Evolutionary conservation across 2,329 filamentous ascomycete species (phyloP), one percentile per base, ranked within the genome.

Genomic region (Fusarium papillatum): DNA sequence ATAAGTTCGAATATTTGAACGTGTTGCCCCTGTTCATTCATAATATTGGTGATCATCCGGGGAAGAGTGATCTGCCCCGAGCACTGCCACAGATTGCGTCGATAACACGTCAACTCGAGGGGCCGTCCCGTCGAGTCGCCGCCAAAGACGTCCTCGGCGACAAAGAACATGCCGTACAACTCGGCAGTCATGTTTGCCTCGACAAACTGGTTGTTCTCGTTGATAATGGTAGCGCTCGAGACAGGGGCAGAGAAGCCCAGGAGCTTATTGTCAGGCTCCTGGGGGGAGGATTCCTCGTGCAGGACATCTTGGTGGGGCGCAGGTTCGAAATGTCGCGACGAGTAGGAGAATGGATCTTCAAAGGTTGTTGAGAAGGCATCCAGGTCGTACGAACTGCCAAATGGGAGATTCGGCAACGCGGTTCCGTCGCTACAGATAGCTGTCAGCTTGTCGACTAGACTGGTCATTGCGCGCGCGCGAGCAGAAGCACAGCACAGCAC

Each of bases 81-180:
- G 77, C 98, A 97, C 85, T 98, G 96, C 88, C 98, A 98, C 59
- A 98, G 88, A 81, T 98, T 98, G 63, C 96, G 91, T 53, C 96
- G 93, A 83, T 98, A 98, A 88, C 96, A 98, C 0, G 96, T 98
- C 82, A 98, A 86, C 85, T 98, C 96, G 63, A 93, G 89, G 0
- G 93, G 93, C 7, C 92, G 86, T 11, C 88, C 88, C 5, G 85
- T 82, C 57, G 85, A 87, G 62, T 91, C 86, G 85, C 90, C 84
- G 83, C 92, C 83, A 86, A 95, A 96, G 7, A 95, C 94, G 78
- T 95, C 94, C 82, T 96, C 94, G 55, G 94, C 94, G 31, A 96
- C 90, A 81, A 96, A 95, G 87, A 96, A 96, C 94, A 96, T 96
- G 88, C 94, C 94, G 80, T 95, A 94, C 16, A 96, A 86, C 84